Percentiles rank a stretch among this genome's conserved stretches.
Conservation (phyloP, 208 protist species). For the Trypanosoma caninum region DNA sequence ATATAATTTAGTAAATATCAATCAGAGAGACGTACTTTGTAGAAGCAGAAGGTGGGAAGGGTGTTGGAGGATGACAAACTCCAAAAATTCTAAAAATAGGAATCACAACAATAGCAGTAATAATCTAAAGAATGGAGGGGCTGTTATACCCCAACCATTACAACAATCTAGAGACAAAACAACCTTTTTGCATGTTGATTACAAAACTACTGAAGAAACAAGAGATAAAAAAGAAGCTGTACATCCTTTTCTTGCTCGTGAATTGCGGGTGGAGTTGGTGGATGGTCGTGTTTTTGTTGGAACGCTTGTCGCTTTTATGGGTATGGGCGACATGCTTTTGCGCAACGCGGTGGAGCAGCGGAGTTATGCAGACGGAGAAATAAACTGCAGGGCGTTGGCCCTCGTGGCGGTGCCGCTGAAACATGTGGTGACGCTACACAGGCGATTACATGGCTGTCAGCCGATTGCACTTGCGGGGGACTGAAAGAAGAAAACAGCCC, state of each 20-base stretch:
- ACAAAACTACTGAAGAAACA: slow-evolving; percentile 5
- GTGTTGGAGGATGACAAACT: no score
- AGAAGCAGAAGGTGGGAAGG: no score
- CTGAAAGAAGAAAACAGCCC: slow-evolving; percentile 19
- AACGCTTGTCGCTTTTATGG: slow-evolving; percentile 67
- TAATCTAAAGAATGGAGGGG: no score
- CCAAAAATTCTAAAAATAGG: no score
- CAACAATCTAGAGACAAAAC: no score
- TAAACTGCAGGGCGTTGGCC: slow-evolving; percentile 37
- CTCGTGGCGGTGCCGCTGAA: slow-evolving; percentile 72
- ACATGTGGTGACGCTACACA: slow-evolving; percentile 63
- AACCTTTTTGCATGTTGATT: not conserved
- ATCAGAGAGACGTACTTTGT: no score
- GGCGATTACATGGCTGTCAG: slow-evolving; percentile 35
- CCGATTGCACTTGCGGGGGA: slow-evolving; percentile 24
- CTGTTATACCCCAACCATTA: no score
- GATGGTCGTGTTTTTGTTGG: slow-evolving; percentile 72
- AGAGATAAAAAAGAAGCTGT: not conserved
- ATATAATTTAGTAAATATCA: no score
- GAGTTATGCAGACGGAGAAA: slow-evolving; percentile 58
- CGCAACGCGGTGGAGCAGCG: slow-evolving; percentile 63
- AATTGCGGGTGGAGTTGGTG: slow-evolving; percentile 75
- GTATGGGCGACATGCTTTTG: slow-evolving; percentile 72
- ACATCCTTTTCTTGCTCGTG: slow-evolving; percentile 61
- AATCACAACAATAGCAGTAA: no score